Conservation (phyloP, 371 early-diverging fungal genomes). For the Blastocladiella emersonii region DNA sequence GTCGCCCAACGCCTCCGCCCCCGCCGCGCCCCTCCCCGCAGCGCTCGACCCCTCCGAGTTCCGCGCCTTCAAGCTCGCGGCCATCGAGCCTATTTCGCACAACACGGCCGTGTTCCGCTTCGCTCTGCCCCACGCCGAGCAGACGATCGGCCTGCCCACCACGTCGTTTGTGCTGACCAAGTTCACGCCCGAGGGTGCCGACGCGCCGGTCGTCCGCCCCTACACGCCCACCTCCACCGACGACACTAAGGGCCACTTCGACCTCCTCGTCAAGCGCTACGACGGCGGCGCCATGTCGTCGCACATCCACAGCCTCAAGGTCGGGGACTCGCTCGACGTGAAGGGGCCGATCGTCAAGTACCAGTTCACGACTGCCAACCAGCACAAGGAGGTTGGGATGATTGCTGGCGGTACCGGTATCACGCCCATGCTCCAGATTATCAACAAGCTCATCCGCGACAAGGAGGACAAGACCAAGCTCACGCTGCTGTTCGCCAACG, state of each 20-base stretch:
- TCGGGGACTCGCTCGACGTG: conserved; percentile 68
- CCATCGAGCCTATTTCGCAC: conserved; percentile 45
- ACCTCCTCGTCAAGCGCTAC: conserved; percentile 75
- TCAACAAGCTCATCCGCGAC: conserved; percentile 26
- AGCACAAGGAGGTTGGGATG: conserved; percentile 67
- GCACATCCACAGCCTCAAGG: conserved; percentile 57
- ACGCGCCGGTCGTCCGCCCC: conserved; percentile 57
- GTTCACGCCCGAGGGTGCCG: conserved; percentile 44
- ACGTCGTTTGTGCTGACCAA: conserved; percentile 70
- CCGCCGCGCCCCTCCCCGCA: conserved; percentile 14
- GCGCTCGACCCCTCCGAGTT: conserved; percentile 53
- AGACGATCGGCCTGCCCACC: conserved; percentile 51
- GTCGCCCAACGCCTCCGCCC: not conserved
- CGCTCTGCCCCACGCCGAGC: conserved; percentile 48
- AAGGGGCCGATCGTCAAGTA: conserved; percentile 87
- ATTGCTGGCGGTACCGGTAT: conserved; percentile 86
- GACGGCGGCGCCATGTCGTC: conserved; percentile 55
- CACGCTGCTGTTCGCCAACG: conserved; percentile 75
- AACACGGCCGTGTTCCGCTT: conserved; percentile 72
- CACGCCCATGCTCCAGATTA: conserved; percentile 72
- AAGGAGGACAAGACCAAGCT: conserved; percentile 70
- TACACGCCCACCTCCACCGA: conserved; percentile 77
- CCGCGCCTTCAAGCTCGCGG: conserved; percentile 50
- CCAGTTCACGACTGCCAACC: conserved; percentile 55
- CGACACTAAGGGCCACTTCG: conserved; percentile 60